phyloP scores from a whole-genome alignment of 83 land plant species.

The Isoetes engelmannii region DNA sequence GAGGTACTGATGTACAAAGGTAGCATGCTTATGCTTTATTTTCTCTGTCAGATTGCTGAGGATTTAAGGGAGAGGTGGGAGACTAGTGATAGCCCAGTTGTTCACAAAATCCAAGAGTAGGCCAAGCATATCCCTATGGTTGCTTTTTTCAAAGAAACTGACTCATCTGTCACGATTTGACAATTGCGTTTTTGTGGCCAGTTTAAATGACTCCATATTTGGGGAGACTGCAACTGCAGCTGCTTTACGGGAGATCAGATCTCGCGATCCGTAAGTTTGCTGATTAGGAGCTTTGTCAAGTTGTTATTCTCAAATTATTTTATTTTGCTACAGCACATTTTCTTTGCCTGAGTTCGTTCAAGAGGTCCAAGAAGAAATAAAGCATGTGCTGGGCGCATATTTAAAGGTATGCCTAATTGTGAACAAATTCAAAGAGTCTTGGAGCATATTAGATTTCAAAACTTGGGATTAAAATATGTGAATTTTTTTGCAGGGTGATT shows the following conservation, averaged over 20 bases:
- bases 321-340: conserved; percentile 44
- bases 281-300: conserved; percentile 3
- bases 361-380: conserved; percentile 73
- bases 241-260: conserved; percentile 77
- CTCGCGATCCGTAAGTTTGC: conserved; percentile 75
- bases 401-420: conserved; percentile 43
- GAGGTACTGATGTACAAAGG: neutral
- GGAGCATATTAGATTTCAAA: neutral
- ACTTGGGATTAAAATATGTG: neutral
- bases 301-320: neutral
- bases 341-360: conserved; percentile 76
- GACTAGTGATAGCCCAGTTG: conserved; percentile 87
- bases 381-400: conserved; percentile 71
- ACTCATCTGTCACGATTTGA: too few relatives aligned
- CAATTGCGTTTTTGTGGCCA: conserved; percentile 11
- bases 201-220: conserved; percentile 75
- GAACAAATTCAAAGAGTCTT: neutral
- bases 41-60: conserved; percentile 59
- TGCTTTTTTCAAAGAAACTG: neutral
- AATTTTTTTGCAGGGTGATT: conserved; percentile 50
- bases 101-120: conserved; percentile 96
- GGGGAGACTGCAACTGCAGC: conserved; percentile 76
- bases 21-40: neutral
- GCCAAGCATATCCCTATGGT: conserved; percentile 1
- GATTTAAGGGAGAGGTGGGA: conserved; percentile 90